These are phyloP conservation scores for Zizania latifolia DNA, from an alignment of 176 grass and related monocot genomes.

Conservation along the genomic window DNA sequence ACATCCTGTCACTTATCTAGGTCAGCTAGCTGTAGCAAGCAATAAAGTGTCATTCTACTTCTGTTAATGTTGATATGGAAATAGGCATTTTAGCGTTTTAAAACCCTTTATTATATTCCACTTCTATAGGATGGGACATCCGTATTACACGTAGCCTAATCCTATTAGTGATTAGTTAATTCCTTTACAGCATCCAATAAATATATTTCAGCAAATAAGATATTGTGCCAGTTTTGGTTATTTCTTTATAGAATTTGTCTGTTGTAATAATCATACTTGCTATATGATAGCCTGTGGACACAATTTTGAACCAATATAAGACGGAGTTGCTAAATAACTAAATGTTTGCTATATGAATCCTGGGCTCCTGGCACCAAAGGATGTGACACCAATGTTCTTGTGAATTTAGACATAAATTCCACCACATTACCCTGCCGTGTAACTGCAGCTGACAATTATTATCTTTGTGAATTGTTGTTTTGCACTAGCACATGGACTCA, in stretches of 20 bases:
- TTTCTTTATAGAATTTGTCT: background rate
- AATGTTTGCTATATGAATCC: background rate
- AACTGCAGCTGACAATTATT: background rate
- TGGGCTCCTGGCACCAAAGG: background rate
- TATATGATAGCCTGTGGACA: background rate
- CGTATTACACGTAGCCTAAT: background rate
- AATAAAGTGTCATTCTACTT: slow-evolving; percentile 1
- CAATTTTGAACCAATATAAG: background rate
- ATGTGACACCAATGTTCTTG: background rate
- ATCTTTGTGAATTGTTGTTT: background rate
- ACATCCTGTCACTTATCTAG: slow-evolving; percentile 16
- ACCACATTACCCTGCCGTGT: background rate
- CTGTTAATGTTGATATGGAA: slow-evolving; percentile 19
- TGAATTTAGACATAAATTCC: background rate
- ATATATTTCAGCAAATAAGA: background rate
- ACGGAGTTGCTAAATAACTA: background rate
- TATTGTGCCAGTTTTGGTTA: background rate
- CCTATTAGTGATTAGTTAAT: background rate
- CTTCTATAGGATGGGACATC: background rate
- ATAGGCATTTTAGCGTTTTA: slow-evolving; percentile 18
- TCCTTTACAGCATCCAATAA: background rate
- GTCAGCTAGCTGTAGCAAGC: slow-evolving; percentile 21
- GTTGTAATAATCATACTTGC: background rate
- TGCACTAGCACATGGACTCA: background rate
- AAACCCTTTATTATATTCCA: background rate